phyloP scores from a whole-genome alignment of 768 basidiomycete species.

The Hypsizygus marmoreus region DNA sequence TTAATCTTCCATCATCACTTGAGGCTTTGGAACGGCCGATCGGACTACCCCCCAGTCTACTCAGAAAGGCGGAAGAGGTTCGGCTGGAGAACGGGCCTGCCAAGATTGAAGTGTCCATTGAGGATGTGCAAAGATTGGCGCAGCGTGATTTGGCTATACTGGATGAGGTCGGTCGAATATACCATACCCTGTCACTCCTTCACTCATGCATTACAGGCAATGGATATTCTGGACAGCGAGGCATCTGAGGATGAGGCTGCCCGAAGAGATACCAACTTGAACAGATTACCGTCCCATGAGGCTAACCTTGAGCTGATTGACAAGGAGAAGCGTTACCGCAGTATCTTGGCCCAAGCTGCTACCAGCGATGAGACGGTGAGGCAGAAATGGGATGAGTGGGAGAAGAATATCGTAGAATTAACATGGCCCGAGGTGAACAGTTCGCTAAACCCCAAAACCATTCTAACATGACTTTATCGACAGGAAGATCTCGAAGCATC shows the following conservation, averaged over 20 bases:
- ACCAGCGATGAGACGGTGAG: conserved; percentile 77
- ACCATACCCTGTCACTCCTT: background rate
- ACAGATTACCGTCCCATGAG: conserved; percentile 71
- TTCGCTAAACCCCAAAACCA: background rate
- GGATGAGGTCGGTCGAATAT: conserved; percentile 62
- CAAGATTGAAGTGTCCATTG: conserved; percentile 69
- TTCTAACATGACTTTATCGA: conserved; percentile 1
- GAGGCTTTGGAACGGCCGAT: conserved; percentile 87
- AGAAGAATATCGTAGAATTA: conserved; percentile 66
- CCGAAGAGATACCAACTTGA: conserved; percentile 48
- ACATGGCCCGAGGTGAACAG: conserved; percentile 62
- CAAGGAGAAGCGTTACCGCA: conserved; percentile 71
- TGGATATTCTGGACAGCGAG: conserved; percentile 90
- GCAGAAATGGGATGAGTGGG: conserved; percentile 90
- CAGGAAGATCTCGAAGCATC: conserved; percentile 68
- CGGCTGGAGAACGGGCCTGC: conserved; percentile 74
- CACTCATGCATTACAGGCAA: conserved; percentile 50
- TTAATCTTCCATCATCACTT: conserved; percentile 83
- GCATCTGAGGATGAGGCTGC: conserved; percentile 81
- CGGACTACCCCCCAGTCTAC: conserved; percentile 84
- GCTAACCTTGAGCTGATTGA: conserved; percentile 74
- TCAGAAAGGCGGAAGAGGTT: conserved; percentile 86
- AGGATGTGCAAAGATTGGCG: conserved; percentile 70
- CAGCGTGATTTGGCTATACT: conserved; percentile 61
- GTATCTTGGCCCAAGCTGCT: conserved; percentile 69